phyloP scores from a whole-genome alignment of 73 alveolate species.

The Blepharisma japonicum region DNA sequence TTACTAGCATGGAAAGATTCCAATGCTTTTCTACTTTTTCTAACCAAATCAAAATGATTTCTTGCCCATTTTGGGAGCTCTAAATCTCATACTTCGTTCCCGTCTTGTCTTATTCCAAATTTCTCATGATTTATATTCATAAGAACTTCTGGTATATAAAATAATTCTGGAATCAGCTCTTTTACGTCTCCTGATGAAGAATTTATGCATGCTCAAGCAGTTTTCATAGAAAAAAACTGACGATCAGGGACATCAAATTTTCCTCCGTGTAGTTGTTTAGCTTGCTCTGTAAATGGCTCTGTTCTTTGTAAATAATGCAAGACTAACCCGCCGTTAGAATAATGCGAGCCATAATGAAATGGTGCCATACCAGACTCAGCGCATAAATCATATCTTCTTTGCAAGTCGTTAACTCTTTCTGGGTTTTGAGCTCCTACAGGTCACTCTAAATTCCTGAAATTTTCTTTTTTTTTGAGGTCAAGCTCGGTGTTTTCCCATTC shows the following conservation, averaged over 20 bases:
- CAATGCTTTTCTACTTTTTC: constrained; percentile 58
- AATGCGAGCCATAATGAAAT: constrained; percentile 92
- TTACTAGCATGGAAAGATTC: constrained; percentile 70
- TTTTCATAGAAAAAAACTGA: constrained; percentile 72
- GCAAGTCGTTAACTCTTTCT: constrained; percentile 54
- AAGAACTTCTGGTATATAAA: constrained; percentile 87
- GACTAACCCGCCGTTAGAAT: constrained; percentile 92
- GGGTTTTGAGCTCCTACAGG: constrained; percentile 88
- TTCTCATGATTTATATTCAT: constrained; percentile 37
- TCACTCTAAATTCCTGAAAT: constrained; percentile 83
- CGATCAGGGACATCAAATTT: constrained; percentile 92
- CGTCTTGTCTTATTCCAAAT: constrained; percentile 71
- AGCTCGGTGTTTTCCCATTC: constrained; percentile 55
- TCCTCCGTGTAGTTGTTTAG: constrained; percentile 81
- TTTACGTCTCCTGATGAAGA: constrained; percentile 89
- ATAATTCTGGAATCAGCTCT: constrained; percentile 96
- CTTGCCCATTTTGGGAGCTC: constrained; percentile 64
- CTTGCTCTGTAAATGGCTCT: constrained; percentile 87
- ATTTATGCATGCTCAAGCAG: constrained; percentile 67
- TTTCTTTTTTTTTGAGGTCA: constrained; percentile 54
- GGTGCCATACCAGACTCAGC: constrained; percentile 3
- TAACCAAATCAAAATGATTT: constrained; percentile 50
- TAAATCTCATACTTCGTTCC: constrained; percentile 64
- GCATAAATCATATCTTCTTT: constrained; percentile 27
- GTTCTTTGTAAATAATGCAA: constrained; percentile 82